Conservation (phyloP, 331 rosid species). For the Malus hybrid region DNA sequence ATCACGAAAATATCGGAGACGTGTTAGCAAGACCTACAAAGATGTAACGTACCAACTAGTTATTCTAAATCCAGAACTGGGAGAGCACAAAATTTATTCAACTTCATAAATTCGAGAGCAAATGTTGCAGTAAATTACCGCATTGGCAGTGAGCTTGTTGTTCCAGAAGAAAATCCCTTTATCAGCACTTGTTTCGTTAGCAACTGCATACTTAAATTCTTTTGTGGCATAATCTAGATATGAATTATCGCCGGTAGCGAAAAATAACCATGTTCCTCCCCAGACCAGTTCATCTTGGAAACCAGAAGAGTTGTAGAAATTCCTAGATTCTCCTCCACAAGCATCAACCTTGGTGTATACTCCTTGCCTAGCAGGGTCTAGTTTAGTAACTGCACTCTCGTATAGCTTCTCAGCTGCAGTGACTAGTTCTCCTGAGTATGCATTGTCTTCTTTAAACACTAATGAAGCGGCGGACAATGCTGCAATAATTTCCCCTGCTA, state of each 20-base stretch:
- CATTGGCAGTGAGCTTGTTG: slow-evolving; percentile 57
- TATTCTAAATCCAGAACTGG: neutral
- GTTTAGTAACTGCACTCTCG: slow-evolving; percentile 24
- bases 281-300: slow-evolving; percentile 65
- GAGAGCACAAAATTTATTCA: neutral
- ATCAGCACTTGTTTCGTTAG: slow-evolving; percentile 33
- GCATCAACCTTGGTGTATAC: slow-evolving; percentile 42
- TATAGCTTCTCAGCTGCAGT: slow-evolving; percentile 43
- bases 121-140: slow-evolving; percentile 33
- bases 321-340: slow-evolving; percentile 66
- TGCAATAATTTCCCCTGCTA: slow-evolving; percentile 71
- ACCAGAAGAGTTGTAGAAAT: slow-evolving; percentile 48
- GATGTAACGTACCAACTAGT: neutral
- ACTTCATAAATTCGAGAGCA: neutral
- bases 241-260: slow-evolving; percentile 43
- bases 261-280: slow-evolving; percentile 81
- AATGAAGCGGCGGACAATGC: slow-evolving; percentile 78
- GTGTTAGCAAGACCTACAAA: slow-evolving; percentile 53
- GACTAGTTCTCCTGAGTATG: slow-evolving; percentile 37
- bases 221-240: slow-evolving; percentile 43
- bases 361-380: slow-evolving; percentile 43
- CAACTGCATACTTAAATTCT: slow-evolving; percentile 30
- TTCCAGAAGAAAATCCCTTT: slow-evolving; percentile 58
- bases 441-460: slow-evolving; percentile 47
- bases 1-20: slow-evolving; percentile 55